phyloP scores from a whole-genome alignment of 1,139 yeast species.

The Debaryomyces nepalensis region DNA sequence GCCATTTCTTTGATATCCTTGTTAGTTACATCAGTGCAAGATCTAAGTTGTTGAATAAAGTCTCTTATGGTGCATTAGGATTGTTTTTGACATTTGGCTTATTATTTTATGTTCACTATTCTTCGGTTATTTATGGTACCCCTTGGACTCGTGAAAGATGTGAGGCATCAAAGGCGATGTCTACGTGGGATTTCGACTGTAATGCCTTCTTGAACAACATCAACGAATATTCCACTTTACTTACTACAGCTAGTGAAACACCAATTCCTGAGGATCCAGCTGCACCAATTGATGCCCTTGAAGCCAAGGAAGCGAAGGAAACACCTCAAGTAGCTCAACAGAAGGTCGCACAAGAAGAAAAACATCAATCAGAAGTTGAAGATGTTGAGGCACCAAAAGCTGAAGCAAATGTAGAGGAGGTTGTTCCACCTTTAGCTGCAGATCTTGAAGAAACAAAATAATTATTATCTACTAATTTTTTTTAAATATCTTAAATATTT shows the following conservation, averaged over 20 bases:
- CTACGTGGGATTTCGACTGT: slow-evolving; percentile 89
- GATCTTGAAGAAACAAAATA: slow-evolving; percentile 22
- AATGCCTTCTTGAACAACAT: slow-evolving; percentile 48
- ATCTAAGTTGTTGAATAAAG: slow-evolving; percentile 35
- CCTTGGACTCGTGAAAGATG: slow-evolving; percentile 81
- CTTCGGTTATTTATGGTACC: slow-evolving; percentile 79
- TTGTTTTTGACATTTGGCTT: slow-evolving; percentile 55
- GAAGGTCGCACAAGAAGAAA: slow-evolving; percentile 21
- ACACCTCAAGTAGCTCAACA: slow-evolving; percentile 22
- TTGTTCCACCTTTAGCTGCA: slow-evolving; percentile 32
- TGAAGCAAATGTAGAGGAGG: slow-evolving; percentile 19
- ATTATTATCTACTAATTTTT: background rate
- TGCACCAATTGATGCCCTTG: slow-evolving; percentile 22
- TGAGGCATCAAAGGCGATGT: slow-evolving; percentile 58
- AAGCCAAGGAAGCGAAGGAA: slow-evolving; percentile 29
- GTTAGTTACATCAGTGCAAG: slow-evolving; percentile 48
- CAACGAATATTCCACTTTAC: slow-evolving; percentile 29
- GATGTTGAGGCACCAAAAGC: slow-evolving; percentile 11
- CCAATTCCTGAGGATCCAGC: slow-evolving; percentile 16
- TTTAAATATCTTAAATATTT: background rate
- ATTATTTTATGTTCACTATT: slow-evolving; percentile 63
- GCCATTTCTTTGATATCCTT: slow-evolving; percentile 77
- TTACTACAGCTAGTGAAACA: slow-evolving; percentile 17
- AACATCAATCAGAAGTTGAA: slow-evolving; percentile 16
- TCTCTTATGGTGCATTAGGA: slow-evolving; percentile 50